Evolutionary conservation across 768 basidiomycete species (phyloP), one percentile per base, ranked within the genome.

Genomic region (Podaxis sp.): DNA sequence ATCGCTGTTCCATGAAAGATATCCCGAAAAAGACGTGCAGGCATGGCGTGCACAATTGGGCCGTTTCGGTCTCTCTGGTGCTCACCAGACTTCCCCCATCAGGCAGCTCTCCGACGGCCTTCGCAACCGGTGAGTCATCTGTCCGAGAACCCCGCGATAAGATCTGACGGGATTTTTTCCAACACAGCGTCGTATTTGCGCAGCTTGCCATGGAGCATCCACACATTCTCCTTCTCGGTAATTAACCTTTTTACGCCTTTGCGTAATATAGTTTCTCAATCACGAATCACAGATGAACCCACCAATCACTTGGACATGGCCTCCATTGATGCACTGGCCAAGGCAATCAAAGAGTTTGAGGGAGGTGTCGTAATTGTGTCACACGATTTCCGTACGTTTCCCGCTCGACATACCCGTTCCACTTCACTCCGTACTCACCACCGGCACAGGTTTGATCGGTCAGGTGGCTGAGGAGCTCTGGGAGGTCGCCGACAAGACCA

Each of bases 361-460:
- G 97, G 97, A 64, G 96, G 97, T 70, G 97, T 99, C 44, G 97
- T 99, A 68, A 99, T 99, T 73, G 97, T 99, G 66, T 98, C 96
- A 53, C 97, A 99, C 81, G 96, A 99, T 77, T 99, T 99, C 91
- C 92, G 96, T 93, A 69, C 67, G 90, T 85, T 26, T 60, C 57
- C 10, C 15, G 58, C 24, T 20, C 60, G 33, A 33, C 33, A 10
- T 30, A 37, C 36, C n/a, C 17, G 17, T 24, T 33, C 56, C 49
- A n/a, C 49, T 67, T 28, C 26, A 28, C 26, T 20, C n/a, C 51
- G 28, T 40, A 36, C 30, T 41, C 26, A 30, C 17, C 24, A 26
- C 24, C 7, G 69, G 30, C 28, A 20, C 28, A 62, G 60, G 60
- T 55, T 46, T 62, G 30, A 62, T 62, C 41, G n/a, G 60, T 37